These are phyloP conservation scores for Hordeum pubiflorum DNA, from an alignment of 202 grass and related monocot genomes.

Conservation along the genomic window DNA sequence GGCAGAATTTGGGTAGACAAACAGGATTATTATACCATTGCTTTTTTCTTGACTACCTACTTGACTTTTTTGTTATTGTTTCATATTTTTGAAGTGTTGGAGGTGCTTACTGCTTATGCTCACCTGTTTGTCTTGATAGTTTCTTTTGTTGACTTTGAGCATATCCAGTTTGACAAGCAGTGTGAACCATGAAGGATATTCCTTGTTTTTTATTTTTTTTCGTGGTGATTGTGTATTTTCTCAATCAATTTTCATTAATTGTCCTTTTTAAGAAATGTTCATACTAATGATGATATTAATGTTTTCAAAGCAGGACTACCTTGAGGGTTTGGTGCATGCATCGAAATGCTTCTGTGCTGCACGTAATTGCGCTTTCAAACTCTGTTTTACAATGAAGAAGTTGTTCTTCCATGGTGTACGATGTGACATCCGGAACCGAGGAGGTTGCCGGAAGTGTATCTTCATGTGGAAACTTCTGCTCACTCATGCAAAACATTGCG, in stretches of 20 bases:
- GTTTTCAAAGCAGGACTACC: conserved; percentile 43
- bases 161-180: neutral
- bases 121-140: neutral
- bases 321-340: conserved; percentile 50
- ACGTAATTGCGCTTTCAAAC: conserved; percentile 26
- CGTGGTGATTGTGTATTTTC: neutral
- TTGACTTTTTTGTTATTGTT: neutral
- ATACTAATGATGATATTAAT: conserved; percentile 17
- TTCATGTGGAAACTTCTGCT: conserved; percentile 59
- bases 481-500: conserved; percentile 32
- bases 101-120: neutral
- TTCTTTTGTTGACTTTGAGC: neutral
- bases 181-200: neutral
- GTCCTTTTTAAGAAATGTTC: neutral
- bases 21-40: neutral
- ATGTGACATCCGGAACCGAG: conserved; percentile 25
- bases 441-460: conserved; percentile 47
- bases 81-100: neutral
- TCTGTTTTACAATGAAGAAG: conserved; percentile 44
- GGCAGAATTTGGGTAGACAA: neutral
- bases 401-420: conserved; percentile 54
- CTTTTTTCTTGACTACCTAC: neutral
- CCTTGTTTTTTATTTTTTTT: neutral
- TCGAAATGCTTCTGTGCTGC: conserved; percentile 45
- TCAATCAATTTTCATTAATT: neutral